Evolutionary conservation across 768 basidiomycete species (phyloP), one percentile per base, ranked within the genome.

Genomic region (Sarcodon aspratus): DNA sequence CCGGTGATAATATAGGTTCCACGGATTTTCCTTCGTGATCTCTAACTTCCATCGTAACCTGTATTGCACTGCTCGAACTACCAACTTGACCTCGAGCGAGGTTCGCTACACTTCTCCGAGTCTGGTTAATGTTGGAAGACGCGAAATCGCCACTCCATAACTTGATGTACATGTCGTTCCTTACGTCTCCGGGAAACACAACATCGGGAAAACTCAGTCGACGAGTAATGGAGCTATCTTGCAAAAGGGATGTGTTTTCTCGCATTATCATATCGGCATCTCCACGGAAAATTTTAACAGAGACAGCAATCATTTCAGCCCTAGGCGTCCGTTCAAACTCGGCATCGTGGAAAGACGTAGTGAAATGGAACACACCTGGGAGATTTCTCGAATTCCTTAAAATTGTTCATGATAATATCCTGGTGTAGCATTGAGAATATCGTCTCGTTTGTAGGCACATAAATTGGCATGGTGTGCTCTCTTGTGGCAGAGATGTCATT

Each of bases 181-280:
- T 81, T n/a, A 79, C 67, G 52, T 89, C 85, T 7, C 87, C 89
- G 3, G 94, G 94, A 60, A 93, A 93, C 8, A 95, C 93, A 7
- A 96, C 93, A 55, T 98, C 95, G 0, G 95, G 88, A 61, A 98
- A 98, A 32, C 92, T 92, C 33, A 98, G 79, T 3, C 91, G 85
- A 10, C 85, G 68, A 1, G 92, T 93, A 43, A 82, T 75, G 0
- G 94, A 86, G 8, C 80, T 76, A 54, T 85, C 88, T 51, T 85
- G 82, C 18, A 97, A 70, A 13, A 94, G 66, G 1, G 85, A 83
- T 27, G 85, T 82, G 61, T 95, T 91, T 63, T 95, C 91, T 49
- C 75, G 77, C 12, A 89, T 73, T 55, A 96, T 78, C 1, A 79
- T 80, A 36, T 70, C 61, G 0, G 79, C 73, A 51, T 89, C 80